A percentile compares a stretch with the other conserved stretches of the same genome.
Conservation (phyloP, 176 grass and related monocot genomes). For the Tillandsia leiboldiana region DNA sequence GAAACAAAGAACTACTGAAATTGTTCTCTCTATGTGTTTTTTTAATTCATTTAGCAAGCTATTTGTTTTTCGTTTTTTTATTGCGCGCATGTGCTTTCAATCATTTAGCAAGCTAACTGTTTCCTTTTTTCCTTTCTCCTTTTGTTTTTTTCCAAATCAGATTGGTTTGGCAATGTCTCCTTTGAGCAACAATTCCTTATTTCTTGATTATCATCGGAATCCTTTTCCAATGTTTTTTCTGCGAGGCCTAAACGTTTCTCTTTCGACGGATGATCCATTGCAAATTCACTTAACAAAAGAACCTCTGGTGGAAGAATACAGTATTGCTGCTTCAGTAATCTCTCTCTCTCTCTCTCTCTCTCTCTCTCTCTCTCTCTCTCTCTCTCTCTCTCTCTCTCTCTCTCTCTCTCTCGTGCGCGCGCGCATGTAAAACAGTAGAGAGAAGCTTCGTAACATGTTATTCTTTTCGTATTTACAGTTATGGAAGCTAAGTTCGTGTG, state of each 20-base stretch:
- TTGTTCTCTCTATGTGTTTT: background rate
- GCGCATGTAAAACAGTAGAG: background rate
- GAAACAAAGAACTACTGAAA: background rate
- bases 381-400: too few relatives aligned
- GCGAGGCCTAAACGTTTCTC: constrained; percentile 88
- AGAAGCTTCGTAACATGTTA: constrained; percentile 7
- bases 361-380: background rate
- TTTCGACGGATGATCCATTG: constrained; percentile 83
- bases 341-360: background rate
- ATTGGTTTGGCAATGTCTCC: constrained; percentile 99
- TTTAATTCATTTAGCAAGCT: background rate
- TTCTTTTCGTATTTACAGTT: constrained; percentile 36
- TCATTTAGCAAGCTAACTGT: background rate
- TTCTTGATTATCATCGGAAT: constrained; percentile 92
- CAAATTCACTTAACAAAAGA: constrained; percentile 98
- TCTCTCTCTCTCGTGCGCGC: background rate
- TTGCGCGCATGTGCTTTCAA: background rate
- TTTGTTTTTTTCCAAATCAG: constrained; percentile 17
- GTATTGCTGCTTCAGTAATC: constrained; percentile 79
- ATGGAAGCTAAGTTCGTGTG: constrained; percentile 85
- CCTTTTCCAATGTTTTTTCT: constrained; percentile 81
- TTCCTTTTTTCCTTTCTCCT: constrained; percentile 7
- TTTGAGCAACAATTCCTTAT: constrained; percentile 89
- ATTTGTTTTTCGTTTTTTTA: constrained; percentile 15
- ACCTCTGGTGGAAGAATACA: constrained; percentile 97